Conservation (phyloP, 352 stramenopile genomes). For the Globisporangium radiosum region DNA sequence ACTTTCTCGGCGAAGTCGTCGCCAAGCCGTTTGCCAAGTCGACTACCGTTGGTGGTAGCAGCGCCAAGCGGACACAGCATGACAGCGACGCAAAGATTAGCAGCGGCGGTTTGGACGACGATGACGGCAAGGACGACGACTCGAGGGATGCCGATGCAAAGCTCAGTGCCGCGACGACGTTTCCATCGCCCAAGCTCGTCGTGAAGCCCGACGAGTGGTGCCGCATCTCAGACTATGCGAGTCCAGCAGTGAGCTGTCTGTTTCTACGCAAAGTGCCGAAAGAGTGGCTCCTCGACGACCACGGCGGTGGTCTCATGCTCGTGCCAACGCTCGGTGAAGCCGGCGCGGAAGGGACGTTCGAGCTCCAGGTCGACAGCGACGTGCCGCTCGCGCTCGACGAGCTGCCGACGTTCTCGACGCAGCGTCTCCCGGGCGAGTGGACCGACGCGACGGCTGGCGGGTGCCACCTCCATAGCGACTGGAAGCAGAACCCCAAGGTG, state of each 20-base stretch:
- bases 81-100: conserved; percentile 16
- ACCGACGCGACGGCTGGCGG: conserved; percentile 47
- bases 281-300: conserved; percentile 47
- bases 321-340: conserved; percentile 73
- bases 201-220: conserved; percentile 77
- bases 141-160: conserved; percentile 17
- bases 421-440: conserved; percentile 81
- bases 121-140: conserved; percentile 7
- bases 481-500: conserved; percentile 86
- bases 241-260: conserved; percentile 42
- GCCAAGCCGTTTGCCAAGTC: conserved; percentile 38
- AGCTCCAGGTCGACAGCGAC: conserved; percentile 85
- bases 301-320: conserved; percentile 55
- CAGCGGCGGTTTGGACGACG: conserved; percentile 1
- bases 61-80: conserved; percentile 12
- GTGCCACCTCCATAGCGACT: conserved; percentile 77
- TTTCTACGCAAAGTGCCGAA: conserved; percentile 60
- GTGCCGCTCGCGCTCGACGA: conserved; percentile 58
- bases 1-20: conserved; percentile 64
- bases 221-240: conserved; percentile 52
- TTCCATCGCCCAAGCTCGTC: conserved; percentile 51
- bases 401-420: conserved; percentile 50
- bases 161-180: conserved; percentile 12
- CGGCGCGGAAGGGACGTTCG: conserved; percentile 64
- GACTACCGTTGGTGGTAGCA: background rate